Base-by-base conservation (phyloP, 2,329 filamentous ascomycete genomes). In the Aspergillus luchuensis region DNA sequence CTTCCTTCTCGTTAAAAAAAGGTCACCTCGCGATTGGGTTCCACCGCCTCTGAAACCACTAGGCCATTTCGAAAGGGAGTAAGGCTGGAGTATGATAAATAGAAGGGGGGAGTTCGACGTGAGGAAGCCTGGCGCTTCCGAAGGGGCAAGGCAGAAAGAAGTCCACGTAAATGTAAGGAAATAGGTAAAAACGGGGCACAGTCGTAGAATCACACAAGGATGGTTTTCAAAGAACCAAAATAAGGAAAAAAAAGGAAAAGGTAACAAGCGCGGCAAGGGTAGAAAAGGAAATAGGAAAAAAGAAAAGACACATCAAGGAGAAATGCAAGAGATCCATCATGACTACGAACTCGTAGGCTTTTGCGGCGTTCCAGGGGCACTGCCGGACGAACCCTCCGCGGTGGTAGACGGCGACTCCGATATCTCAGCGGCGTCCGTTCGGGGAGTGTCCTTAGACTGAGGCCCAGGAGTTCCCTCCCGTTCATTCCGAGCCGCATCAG, bases 391-490 rank as follows among this genome's bases (percentile, higher is more conserved):
- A 49, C 71, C 68, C 51, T 78, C 73, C 45, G 77, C 76, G 57
- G 74, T 75, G 48, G 75, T 72, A 45, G 74, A 71, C 15, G 76
- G 74, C 41, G 75, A 74, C 57, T 76, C 72, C 59, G 77, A 76
- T 66, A 72, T 72, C 65, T 69, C 70, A 38, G 71, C 61, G 58
- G 47, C 23, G 56, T 61, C 58, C 30, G 67, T 59, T 61, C 70
- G 64, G 41, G 68, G 57, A 39, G 67, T 57, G 62, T 71, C 69
- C 65, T 75, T 74, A 57, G 69, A 67, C 64, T 80, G 78, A 13
- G 83, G 82, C 33, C 78, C 82, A 41, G 83, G 82, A 47, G 82
- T 84, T 50, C 77, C 81, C 73, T 84, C 82, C 60, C 82, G 78
- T 59, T 80, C 76, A 62, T 73, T 78, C 63, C 81, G 73, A 56